phyloP scores from a whole-genome alignment of 2,329 filamentous ascomycete species.

The Cladosporium colombiae region DNA sequence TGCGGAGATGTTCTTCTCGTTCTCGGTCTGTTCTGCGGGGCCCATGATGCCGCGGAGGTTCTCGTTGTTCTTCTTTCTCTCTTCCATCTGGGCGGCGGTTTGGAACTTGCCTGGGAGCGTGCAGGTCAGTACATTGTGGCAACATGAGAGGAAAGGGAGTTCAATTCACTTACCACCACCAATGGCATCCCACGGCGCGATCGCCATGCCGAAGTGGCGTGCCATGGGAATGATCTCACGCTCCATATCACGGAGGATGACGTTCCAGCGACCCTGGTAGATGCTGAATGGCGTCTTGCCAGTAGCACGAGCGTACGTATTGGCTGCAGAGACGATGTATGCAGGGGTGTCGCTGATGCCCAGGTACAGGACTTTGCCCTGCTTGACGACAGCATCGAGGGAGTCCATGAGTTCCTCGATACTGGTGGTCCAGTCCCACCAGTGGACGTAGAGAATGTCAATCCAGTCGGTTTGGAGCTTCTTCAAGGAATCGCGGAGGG shows the following conservation, averaged over 20 bases:
- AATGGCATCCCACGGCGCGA: conserved; percentile 58
- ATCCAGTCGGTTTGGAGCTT: conserved; percentile 70
- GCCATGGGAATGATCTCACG: conserved; percentile 51
- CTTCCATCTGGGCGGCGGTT: conserved; percentile 47
- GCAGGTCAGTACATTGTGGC: neutral
- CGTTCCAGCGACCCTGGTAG: conserved; percentile 67
- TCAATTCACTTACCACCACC: conserved; percentile 10
- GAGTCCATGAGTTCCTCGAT: conserved; percentile 70
- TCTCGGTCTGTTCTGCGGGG: conserved; percentile 39
- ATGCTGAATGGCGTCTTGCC: conserved; percentile 70
- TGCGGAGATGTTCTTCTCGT: conserved; percentile 54
- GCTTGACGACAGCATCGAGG: conserved; percentile 44
- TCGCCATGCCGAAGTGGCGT: conserved; percentile 59
- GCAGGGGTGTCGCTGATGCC: conserved; percentile 48
- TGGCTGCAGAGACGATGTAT: conserved; percentile 37
- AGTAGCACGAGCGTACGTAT: conserved; percentile 63
- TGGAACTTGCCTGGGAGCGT: conserved; percentile 43
- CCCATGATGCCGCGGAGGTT: conserved; percentile 33
- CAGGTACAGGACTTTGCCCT: conserved; percentile 48
- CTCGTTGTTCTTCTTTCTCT: conserved; percentile 42
- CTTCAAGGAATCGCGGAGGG: conserved; percentile 37
- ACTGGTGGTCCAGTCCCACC: conserved; percentile 66
- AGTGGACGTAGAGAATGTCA: conserved; percentile 53
- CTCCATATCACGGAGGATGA: conserved; percentile 60
- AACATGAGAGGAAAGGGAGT: neutral